Conservation (phyloP, 352 stramenopile genomes). For the Globisporangium barbulae region DNA sequence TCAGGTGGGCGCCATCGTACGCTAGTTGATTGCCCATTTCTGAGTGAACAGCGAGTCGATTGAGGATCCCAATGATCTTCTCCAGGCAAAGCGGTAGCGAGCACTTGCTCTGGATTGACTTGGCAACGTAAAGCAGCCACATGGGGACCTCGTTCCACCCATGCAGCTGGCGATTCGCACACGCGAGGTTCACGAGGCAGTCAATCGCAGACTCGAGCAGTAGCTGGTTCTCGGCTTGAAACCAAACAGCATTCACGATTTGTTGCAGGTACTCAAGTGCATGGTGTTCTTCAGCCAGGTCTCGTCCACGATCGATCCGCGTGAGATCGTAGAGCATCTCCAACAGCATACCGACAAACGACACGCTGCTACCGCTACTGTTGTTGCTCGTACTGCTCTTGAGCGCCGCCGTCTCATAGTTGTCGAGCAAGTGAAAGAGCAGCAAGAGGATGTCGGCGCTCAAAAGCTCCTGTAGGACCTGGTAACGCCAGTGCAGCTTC, state of each 20-base stretch:
- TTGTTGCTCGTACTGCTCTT: background rate
- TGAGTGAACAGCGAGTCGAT: constrained; percentile 27
- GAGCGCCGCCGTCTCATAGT: constrained; percentile 3
- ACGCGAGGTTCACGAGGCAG: constrained; percentile 43
- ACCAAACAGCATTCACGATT: constrained; percentile 25
- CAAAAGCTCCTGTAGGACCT: constrained; percentile 21
- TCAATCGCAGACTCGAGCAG: constrained; percentile 41
- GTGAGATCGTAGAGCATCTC: constrained; percentile 35
- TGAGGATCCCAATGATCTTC: constrained; percentile 43
- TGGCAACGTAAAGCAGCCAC: constrained; percentile 31
- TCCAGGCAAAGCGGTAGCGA: constrained; percentile 26
- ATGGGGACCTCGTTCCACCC: constrained; percentile 28
- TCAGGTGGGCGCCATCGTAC: constrained; percentile 21
- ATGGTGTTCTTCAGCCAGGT: constrained; percentile 25
- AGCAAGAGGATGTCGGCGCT: constrained; percentile 22
- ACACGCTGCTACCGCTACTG: background rate
- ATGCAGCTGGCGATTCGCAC: constrained; percentile 25
- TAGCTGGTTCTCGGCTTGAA: constrained; percentile 13
- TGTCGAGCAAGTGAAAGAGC: constrained; percentile 27
- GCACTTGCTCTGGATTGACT: constrained; percentile 24
- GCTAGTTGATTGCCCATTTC: constrained; percentile 22
- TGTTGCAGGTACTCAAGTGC: constrained; percentile 32
- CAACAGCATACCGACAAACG: constrained; percentile 24
- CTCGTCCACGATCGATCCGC: constrained; percentile 23
- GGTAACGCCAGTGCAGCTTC: background rate